Base-by-base conservation (phyloP, 1,139 yeast genomes). In the Wickerhamomyces sp. region DNA sequence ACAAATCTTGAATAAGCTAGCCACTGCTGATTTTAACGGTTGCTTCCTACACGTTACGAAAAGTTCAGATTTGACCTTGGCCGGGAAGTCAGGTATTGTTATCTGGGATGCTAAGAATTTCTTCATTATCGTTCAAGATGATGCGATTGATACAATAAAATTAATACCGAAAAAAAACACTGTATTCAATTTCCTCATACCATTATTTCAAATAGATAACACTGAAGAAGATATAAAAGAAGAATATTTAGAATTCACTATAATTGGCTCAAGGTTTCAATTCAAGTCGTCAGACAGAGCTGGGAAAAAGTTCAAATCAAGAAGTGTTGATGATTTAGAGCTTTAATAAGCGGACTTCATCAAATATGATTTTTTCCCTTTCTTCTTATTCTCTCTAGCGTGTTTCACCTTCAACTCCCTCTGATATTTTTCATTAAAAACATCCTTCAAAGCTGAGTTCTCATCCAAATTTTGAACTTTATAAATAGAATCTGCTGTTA, bases 11-110 rank as follows among this genome's bases (percentile, higher is more conserved):
- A 67, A 78, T 5, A 81, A 82, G 52, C 62, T 90, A 27, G 74
- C 92, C 0, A 72, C 82, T 46, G 92, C 96, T 1, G 98, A 92
- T 55, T 86, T 74, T 60, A 85, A 84, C 51, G 97, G 98, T 3
- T 78, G 95, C 16, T 58, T 65, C 31, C 45, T 90, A 18, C 68
- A 71, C 14, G 92, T 90, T 0, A 54, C 70, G 1, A 73, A 77
- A 34, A 72, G 89, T 12, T 63, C 67, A 16, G 85, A 85, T 52
- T 66, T 71, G 2, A 72, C 77, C 36, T 55, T 77, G 40, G 72
- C 81, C 6, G 96, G 96, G 0, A 52, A 74, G 15, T 52, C 70
- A 31, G 98, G 98, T 0, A 84, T 90, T 7, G 88, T 90, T 2
- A 66, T 88, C 1, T 86, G 95, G 83, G 98, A 92, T 56, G 77